phyloP scores from a whole-genome alignment of 345 rosid genomes.

The Raphanus sativus region DNA sequence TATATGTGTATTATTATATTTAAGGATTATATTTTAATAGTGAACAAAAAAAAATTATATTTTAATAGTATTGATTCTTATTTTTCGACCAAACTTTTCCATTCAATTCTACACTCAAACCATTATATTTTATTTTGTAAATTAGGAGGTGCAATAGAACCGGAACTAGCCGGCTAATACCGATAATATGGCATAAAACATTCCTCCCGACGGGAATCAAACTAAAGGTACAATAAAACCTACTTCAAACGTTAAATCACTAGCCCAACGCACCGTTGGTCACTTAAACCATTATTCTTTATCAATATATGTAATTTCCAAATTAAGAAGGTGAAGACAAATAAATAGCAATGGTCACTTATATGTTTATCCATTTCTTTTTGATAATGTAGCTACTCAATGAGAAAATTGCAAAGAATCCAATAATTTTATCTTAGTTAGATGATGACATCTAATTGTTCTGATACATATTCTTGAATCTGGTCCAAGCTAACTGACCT shows the following conservation, averaged over 20 bases:
- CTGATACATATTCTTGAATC: neutral
- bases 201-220: no score
- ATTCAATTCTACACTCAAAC: conserved; percentile 23
- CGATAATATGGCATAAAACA: no score
- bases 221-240: no score
- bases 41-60: neutral
- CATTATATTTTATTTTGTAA: no score
- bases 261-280: no score
- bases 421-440: neutral
- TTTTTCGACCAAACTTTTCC: conserved; percentile 33
- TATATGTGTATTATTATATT: no score
- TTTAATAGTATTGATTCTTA: conserved; percentile 12
- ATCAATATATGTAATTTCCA: neutral
- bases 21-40: no score
- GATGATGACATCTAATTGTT: neutral
- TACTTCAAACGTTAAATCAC: no score
- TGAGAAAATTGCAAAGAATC: neutral
- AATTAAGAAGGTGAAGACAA: neutral
- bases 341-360: neutral
- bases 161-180: no score
- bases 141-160: no score
- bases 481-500: conserved; percentile 17
- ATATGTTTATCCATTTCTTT: conserved; percentile 2
- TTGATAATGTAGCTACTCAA: neutral
- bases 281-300: no score